Percentiles rank a stretch among this genome's conserved stretches.
phyloP scores from a whole-genome alignment of 2,329 filamentous ascomycete species.

The Aspergillus sclerotialis region DNA sequence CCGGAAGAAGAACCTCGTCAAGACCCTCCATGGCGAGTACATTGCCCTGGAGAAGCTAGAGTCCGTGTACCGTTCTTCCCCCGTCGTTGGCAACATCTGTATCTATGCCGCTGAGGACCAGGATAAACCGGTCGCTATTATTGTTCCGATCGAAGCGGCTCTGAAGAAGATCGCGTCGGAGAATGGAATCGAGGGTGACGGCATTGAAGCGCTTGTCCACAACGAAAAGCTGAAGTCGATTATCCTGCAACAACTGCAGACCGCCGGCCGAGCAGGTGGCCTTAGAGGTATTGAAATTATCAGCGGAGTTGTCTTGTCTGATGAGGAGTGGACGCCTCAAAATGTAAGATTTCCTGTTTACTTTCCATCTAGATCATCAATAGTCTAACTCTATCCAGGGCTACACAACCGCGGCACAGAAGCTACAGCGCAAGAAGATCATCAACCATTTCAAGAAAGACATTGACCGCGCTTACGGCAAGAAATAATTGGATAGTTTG shows the following conservation, averaged over 20 bases:
- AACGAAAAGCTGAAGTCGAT: conserved; percentile 35
- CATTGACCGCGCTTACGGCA: conserved; percentile 54
- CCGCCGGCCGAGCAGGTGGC: conserved; percentile 27
- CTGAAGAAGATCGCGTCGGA: conserved; percentile 50
- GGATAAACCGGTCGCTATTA: conserved; percentile 73
- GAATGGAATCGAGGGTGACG: conserved; percentile 57
- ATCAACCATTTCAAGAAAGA: conserved; percentile 55
- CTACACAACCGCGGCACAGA: conserved; percentile 63
- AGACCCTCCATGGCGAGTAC: conserved; percentile 92
- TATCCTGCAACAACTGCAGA: conserved; percentile 36
- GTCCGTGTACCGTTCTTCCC: conserved; percentile 74
- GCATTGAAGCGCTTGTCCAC: conserved; percentile 59
- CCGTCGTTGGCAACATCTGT: conserved; percentile 80
- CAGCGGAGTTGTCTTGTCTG: conserved; percentile 37
- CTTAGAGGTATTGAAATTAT: conserved; percentile 37
- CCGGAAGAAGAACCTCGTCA: conserved; percentile 96
- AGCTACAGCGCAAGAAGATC: conserved; percentile 64
- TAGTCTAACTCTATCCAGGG: conserved; percentile 42
- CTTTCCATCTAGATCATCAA: background rate
- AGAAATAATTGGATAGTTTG: conserved; percentile 22
- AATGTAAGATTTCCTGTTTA: conserved; percentile 24
- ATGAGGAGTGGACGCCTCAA: conserved; percentile 41
- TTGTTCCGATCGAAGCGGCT: conserved; percentile 55
- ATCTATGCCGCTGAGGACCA: conserved; percentile 71
- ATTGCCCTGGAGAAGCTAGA: conserved; percentile 95